Base-by-base conservation (phyloP, 2,329 filamentous ascomycete genomes). In the Pezicula neosporulosa region DNA sequence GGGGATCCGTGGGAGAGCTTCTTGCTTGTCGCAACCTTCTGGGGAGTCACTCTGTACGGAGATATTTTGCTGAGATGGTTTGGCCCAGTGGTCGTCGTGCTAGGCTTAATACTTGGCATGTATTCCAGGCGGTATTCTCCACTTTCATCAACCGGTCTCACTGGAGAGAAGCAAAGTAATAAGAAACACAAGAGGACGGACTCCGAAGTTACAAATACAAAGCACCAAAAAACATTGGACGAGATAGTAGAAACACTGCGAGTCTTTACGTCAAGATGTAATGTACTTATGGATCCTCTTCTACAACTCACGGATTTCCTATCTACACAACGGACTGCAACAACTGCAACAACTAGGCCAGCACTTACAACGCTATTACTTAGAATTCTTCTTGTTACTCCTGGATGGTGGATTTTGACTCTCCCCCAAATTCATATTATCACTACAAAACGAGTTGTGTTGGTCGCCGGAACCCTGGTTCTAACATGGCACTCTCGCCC, bases 1-100 rank as follows among this genome's bases (percentile, higher is more conserved):
- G 88, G 83, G 37, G 94, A 99, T 67, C 85, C 92, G 0, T 99
- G 93, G 93, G 91, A 97, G 76, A 97, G 92, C 76, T 99, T 97
- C 66, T 76, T 99, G 55, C 70, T 99, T 30, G 79, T 99, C 3
- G 85, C 85, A 16, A 78, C 74, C 30, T 99, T 96, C 66, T 99
- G 94, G 94, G 87, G 85, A 3, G 72, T 85, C 10, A 86, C 90
- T 13, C 77, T 97, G 18, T 97, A 97, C 67, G 92, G 91, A 44
- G 91, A 95, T 73, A 75, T 82, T 18, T 76, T 96, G n/a, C 77
- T 96, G 58, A 81, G 88, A 59, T 87, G 85, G 70, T 87, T 87
- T 1, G 94, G 92, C 0, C 94, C 94, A 3, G 77, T 97, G 46
- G 78, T 96, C 10, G 77, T 95, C 10, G 90, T 96, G 18, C 68